A percentile compares a stretch with the other conserved stretches of the same genome.
These are phyloP conservation scores for Sporothrix curviconia DNA, from an alignment of 2,329 filamentous ascomycete species.

Conservation along the genomic window DNA sequence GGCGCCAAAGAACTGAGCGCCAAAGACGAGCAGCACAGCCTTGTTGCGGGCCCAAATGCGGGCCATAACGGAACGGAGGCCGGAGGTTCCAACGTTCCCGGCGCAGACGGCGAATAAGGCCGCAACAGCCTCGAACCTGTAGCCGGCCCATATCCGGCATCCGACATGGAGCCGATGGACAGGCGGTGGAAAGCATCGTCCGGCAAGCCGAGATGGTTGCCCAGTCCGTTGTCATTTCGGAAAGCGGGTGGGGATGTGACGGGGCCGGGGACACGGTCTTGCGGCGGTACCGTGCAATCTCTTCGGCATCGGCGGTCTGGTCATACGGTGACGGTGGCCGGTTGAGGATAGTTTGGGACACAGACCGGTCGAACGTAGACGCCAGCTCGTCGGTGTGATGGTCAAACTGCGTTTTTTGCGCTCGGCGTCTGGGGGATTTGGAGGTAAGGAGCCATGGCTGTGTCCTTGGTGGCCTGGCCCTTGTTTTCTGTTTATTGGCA, in stretches of 20 bases:
- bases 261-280: conserved; percentile 6
- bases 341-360: not conserved
- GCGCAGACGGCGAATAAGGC: conserved; percentile 1
- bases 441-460: conserved; percentile 22
- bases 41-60: conserved; percentile 59
- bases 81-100: not conserved
- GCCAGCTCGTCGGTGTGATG: conserved; percentile 19
- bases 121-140: conserved; percentile 21
- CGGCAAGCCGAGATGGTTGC: conserved; percentile 18
- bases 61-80: conserved; percentile 22
- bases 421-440: conserved; percentile 22
- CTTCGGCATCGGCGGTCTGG: not conserved
- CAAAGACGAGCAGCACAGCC: conserved; percentile 64
- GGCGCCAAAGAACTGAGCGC: conserved; percentile 73
- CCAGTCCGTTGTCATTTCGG: not conserved
- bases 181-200: conserved; percentile 30
- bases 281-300: conserved; percentile 4
- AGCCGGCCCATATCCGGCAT: conserved; percentile 23
- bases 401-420: conserved; percentile 21
- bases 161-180: conserved; percentile 38
- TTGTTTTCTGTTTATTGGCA: not conserved
- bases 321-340: not conserved
- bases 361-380: conserved; percentile 4
- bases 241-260: not conserved
- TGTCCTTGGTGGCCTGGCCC: not conserved